A percentile compares a stretch with the other conserved stretches of the same genome.
phyloP scores from a whole-genome alignment of 1,139 yeast genomes.

The Sugiyamaella japonica region DNA sequence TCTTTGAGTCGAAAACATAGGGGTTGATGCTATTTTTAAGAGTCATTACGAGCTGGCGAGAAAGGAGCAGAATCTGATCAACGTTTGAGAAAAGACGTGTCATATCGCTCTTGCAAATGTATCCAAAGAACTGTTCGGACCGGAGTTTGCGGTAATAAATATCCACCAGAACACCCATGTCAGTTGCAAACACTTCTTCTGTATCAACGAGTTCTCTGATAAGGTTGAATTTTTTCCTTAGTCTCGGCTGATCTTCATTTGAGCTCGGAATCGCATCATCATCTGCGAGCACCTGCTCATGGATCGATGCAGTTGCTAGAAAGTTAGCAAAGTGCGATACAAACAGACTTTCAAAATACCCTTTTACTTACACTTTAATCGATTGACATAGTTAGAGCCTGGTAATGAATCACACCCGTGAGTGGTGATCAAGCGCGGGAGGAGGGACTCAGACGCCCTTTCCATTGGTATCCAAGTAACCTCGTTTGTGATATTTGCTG shows the following conservation, averaged over 20 bases:
- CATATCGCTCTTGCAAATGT: constrained; percentile 35
- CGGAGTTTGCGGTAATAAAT: constrained; percentile 34
- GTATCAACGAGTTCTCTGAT: constrained; percentile 42
- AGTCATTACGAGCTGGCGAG: constrained; percentile 34
- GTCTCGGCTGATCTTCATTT: constrained; percentile 28
- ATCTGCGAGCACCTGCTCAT: constrained; percentile 5
- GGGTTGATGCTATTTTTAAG: constrained; percentile 34
- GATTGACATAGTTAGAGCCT: constrained; percentile 11
- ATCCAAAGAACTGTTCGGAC: constrained; percentile 32
- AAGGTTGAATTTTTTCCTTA: constrained; percentile 34
- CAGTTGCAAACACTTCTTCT: constrained; percentile 40
- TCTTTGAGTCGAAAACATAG: constrained; percentile 27
- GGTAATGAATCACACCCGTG: constrained; percentile 10
- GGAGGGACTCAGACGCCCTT: neutral
- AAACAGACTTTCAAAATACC: neutral
- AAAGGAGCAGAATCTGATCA: constrained; percentile 35
- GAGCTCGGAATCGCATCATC: constrained; percentile 9
- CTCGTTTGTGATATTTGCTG: constrained; percentile 10
- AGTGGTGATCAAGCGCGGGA: constrained; percentile 11
- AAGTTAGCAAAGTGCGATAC: constrained; percentile 4
- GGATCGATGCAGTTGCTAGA: constrained; percentile 12
- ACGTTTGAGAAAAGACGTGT: constrained; percentile 37
- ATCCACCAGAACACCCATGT: constrained; percentile 39
- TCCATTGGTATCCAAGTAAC: neutral
- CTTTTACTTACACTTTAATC: constrained; percentile 9